phyloP scores from a whole-genome alignment of 768 basidiomycete species.

The Suillus paluster region DNA sequence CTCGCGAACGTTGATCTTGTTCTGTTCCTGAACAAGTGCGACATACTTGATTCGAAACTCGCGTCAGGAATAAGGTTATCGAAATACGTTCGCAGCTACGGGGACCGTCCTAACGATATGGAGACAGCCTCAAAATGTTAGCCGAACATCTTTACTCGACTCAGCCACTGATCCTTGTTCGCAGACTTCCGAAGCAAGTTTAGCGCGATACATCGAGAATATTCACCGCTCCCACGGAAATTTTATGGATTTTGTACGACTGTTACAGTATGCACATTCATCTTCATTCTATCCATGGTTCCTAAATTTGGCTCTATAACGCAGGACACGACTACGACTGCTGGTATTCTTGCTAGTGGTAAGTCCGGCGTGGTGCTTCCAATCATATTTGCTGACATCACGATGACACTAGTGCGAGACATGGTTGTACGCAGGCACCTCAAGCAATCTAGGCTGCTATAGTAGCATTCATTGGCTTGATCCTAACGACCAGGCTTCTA shows the following conservation, averaged over 20 bases:
- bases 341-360: conserved; percentile 80
- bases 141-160: conserved; percentile 22
- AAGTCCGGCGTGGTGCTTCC: conserved; percentile 27
- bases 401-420: conserved; percentile 70
- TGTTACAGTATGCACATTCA: conserved; percentile 55
- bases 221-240: conserved; percentile 72
- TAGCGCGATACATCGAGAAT: conserved; percentile 75
- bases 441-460: conserved; percentile 72
- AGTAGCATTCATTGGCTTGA: conserved; percentile 18
- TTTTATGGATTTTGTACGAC: conserved; percentile 82
- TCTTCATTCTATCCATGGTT: not conserved
- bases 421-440: conserved; percentile 84
- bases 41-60: conserved; percentile 71
- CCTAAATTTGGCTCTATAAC: conserved; percentile 1
- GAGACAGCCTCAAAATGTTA: conserved; percentile 70
- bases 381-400: conserved; percentile 11
- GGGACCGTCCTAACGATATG: conserved; percentile 68
- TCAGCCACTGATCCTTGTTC: not conserved
- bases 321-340: conserved; percentile 71
- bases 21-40: conserved; percentile 83
- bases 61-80: conserved; percentile 62
- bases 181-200: conserved; percentile 74
- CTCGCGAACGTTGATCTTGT: conserved; percentile 74
- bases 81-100: conserved; percentile 75
- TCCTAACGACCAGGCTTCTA: not conserved